Base-by-base conservation (phyloP, 2,329 filamentous ascomycete species). In the Colletotrichum euphorbiae region DNA sequence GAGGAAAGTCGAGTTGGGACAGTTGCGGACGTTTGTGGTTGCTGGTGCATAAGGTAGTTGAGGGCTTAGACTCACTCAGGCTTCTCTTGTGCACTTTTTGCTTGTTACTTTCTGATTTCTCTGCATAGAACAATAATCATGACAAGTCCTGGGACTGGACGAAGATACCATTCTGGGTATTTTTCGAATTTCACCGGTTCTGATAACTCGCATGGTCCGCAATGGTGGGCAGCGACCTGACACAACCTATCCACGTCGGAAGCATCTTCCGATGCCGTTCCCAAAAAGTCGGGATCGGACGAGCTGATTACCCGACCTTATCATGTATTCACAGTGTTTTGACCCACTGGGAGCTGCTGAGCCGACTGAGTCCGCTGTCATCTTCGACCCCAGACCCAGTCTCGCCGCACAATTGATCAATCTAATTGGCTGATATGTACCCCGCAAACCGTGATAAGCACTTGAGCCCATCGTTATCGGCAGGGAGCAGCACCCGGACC, bases 391-490 rank as follows among this genome's bases (percentile, higher is more conserved):
- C 51, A 21, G 42, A 11, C 19, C 43, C 21, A 21, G 48, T 8
- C 28, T 17, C 36, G 51, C 31, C 24, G 45, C 31, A 38, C 48
- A 50, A 65, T 68, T 65, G 61, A 11, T 7, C 11, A 7, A n/a
- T 54, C 9, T 68, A 15, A 68, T 68, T 68, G 65, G 65, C 3
- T 15, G 4, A 12, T n/a, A 15, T 21, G 7, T 65, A 40, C 65
- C 61, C 65, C 65, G 54, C 65, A 68, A 64, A 65, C 46, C 11
- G 40, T 28, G 61, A 68, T 68, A 65, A 46, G 59, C 59, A 63
- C 17, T 24, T 52, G n/a, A 33, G 4, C 33, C 40, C 8, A 24
- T 46, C 15, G 36, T 67, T 58, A 58, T 67, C 45, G 45, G 59
- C 17, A 19, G 45, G 15, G 36, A 42, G 33, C n/a, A 24, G 17